These are phyloP conservation scores for Staphylotrichum longicolle DNA, from an alignment of 495 filamentous ascomycete genomes.

Conservation along the genomic window DNA sequence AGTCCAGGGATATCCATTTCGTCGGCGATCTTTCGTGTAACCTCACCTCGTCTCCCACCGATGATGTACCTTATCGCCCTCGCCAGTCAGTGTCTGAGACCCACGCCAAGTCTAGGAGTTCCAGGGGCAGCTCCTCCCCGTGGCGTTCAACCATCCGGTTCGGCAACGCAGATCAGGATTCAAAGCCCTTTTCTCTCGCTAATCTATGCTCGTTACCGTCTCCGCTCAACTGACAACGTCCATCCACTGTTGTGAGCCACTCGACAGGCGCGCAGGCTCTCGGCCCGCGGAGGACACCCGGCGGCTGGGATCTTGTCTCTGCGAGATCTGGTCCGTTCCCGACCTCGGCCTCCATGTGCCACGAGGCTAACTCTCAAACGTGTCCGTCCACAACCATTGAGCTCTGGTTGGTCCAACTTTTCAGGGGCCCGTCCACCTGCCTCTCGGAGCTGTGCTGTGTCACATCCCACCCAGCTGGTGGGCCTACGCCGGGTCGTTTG, in stretches of 20 bases:
- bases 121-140: no score
- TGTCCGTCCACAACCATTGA: neutral
- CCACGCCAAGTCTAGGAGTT: no score
- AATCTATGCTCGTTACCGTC: no score
- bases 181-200: no score
- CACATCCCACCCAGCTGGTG: neutral
- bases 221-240: no score
- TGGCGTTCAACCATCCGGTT: no score
- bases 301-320: neutral
- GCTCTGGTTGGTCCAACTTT: neutral
- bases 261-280: neutral
- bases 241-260: no score
- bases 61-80: neutral
- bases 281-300: neutral
- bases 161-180: no score
- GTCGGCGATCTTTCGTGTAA: neutral
- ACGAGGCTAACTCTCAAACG: neutral
- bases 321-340: neutral
- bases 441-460: neutral
- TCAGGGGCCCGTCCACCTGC: neutral
- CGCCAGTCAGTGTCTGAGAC: neutral
- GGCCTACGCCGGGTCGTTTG: neutral
- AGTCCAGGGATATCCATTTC: neutral
- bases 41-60: neutral
- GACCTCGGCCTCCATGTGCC: neutral